phyloP scores from a whole-genome alignment of 305 asterid genomes.

The Rubia tinctorum region DNA sequence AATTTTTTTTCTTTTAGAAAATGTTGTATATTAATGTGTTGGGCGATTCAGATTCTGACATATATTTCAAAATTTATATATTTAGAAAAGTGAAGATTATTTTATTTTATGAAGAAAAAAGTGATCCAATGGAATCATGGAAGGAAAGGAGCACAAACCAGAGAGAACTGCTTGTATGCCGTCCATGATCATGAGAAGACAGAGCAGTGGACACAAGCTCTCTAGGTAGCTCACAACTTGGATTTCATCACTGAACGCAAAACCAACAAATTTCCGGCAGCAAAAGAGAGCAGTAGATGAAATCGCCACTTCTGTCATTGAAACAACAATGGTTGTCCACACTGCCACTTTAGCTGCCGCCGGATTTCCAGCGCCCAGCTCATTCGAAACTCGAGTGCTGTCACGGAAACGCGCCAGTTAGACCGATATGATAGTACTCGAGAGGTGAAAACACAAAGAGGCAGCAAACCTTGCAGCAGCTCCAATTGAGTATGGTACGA shows the following conservation, averaged over 20 bases:
- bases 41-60: too few species aligned
- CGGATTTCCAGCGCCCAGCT: slow-evolving; percentile 16
- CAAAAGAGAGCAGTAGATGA: slow-evolving; percentile 17
- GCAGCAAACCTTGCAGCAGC: slow-evolving; percentile 14
- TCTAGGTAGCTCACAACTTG: slow-evolving; percentile 30
- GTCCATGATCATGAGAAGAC: slow-evolving; percentile 34
- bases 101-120: too few species aligned
- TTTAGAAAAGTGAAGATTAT: too few species aligned
- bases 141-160: slow-evolving; percentile 24
- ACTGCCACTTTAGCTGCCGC: slow-evolving; percentile 22
- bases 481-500: slow-evolving; percentile 4
- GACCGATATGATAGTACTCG: neutral
- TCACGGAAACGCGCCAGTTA: too few species aligned
- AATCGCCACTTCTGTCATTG: slow-evolving; percentile 14
- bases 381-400: slow-evolving; percentile 22
- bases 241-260: slow-evolving; percentile 42
- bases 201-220: slow-evolving; percentile 29
- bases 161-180: slow-evolving; percentile 34
- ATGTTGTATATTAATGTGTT: too few species aligned
- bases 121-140: too few species aligned
- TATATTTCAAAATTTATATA: too few species aligned
- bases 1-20: too few species aligned
- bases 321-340: slow-evolving; percentile 22
- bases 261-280: slow-evolving; percentile 36
- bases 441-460: neutral